These are phyloP conservation scores for Bacidia rubella DNA, from an alignment of 495 filamentous ascomycete species.

Conservation along the genomic window DNA sequence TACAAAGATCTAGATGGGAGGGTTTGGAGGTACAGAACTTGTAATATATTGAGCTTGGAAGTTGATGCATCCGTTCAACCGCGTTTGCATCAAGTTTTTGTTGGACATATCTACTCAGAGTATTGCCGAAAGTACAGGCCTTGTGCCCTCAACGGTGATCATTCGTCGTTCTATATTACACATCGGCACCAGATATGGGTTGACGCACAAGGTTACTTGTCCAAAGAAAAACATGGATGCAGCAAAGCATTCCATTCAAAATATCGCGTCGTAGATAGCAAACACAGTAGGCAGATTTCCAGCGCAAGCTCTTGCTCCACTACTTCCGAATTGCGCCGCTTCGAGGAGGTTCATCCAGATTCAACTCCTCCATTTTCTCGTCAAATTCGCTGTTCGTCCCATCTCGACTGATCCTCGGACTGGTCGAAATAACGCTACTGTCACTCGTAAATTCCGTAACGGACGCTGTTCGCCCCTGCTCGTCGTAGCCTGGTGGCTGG, in stretches of 20 bases:
- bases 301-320: no score
- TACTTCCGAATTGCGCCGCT: not conserved
- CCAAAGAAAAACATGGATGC: no score
- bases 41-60: not conserved
- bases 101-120: no score
- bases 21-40: not conserved
- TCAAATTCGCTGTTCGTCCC: constrained; percentile 16
- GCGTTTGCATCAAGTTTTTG: no score
- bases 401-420: constrained; percentile 20
- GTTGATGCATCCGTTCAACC: not conserved
- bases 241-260: no score
- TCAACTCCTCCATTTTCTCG: constrained; percentile 17
- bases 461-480: not conserved
- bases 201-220: no score
- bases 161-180: no score
- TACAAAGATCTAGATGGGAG: not conserved
- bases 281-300: no score
- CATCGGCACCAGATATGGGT: no score
- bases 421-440: constrained; percentile 20
- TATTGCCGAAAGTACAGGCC: no score
- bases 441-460: constrained; percentile 16
- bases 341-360: constrained; percentile 1
- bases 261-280: no score
- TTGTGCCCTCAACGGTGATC: no score
- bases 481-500: constrained; percentile 18